phyloP scores from a whole-genome alignment of 2,329 filamentous ascomycete genomes.

The Cladophialophora bantiana region DNA sequence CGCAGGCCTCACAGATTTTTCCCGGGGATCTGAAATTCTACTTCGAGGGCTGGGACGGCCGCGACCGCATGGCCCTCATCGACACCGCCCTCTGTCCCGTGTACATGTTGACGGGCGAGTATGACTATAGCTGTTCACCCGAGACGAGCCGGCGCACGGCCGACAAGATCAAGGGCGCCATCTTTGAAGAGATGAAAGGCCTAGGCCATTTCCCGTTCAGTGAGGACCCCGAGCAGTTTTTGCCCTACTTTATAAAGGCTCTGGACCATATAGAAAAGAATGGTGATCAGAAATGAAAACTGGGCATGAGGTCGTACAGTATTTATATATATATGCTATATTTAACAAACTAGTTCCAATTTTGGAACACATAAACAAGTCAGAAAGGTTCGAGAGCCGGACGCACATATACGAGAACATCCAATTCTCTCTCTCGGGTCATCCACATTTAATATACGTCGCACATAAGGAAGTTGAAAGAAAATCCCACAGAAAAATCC shows the following conservation, averaged over 20 bases:
- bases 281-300: background rate
- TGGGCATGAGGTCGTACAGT: background rate
- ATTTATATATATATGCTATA: no score
- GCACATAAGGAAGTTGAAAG: no score
- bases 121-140: constrained; percentile 35
- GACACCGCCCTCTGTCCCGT: constrained; percentile 58
- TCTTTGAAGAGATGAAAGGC: constrained; percentile 36
- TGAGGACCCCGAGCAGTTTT: constrained; percentile 33
- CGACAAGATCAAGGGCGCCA: constrained; percentile 32
- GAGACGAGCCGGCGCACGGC: constrained; percentile 32
- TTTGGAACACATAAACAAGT: no score
- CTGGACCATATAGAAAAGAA: constrained; percentile 29
- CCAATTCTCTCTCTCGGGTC: no score
- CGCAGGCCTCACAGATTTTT: constrained; percentile 59
- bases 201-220: constrained; percentile 38
- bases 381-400: no score
- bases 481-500: no score
- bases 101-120: constrained; percentile 57
- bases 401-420: no score
- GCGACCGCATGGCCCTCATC: constrained; percentile 53
- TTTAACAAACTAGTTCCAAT: no score
- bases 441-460: no score
- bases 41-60: constrained; percentile 59
- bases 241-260: constrained; percentile 33
- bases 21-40: constrained; percentile 60